Evolutionary conservation across 225 moss, liverwort and hornwort genomes (phyloP), one percentile per base, ranked within the genome.

Genomic region (Polytrichum commune): DNA sequence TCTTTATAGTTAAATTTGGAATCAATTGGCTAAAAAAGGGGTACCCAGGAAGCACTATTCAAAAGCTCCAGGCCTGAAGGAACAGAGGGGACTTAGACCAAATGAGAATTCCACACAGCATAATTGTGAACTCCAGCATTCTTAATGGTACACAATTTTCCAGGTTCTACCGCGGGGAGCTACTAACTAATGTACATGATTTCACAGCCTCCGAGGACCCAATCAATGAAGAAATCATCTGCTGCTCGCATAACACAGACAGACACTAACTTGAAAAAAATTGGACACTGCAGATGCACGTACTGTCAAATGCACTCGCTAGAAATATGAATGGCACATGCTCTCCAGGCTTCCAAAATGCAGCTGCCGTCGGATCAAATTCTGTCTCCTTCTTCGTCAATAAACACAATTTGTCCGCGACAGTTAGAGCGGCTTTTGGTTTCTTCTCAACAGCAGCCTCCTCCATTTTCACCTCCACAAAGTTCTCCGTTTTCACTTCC

Each of bases 251-350:
- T 62, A 64, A 63, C 23, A 74, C 5, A 70, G 30, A 62, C 19
- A 69, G 71, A 78, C 6, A 83, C 5, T 19, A 35, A 27, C 7
- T 5, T 29, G 18, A n/a, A 3, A 18, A 66, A 18, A 5, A 29
- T 66, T 30, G 5, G 35, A 26, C n/a, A 46, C 46, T 46, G 10
- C 3, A 46, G 46, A 46, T 46, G 20, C 58, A 58, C 95, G 73
- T 89, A 98, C 98, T 70, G 60, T 98, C 98, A 62, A 98, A 88
- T 69, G 98, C 93, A 74, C 91, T 88, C 55, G 98, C 98, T 69
- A 98, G 84, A 73, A 98, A 95, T 38, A 87, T 70, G 73, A 98
- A 98, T 20, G 98, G 98, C 69, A 98, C 93, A 68, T 81, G 90
- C 68, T 91, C 91, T 65, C 90, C 95, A 0, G 88, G 75, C 79